phyloP scores from a whole-genome alignment of 352 stramenopile genomes.

The Globisporangium acanthophoron region DNA sequence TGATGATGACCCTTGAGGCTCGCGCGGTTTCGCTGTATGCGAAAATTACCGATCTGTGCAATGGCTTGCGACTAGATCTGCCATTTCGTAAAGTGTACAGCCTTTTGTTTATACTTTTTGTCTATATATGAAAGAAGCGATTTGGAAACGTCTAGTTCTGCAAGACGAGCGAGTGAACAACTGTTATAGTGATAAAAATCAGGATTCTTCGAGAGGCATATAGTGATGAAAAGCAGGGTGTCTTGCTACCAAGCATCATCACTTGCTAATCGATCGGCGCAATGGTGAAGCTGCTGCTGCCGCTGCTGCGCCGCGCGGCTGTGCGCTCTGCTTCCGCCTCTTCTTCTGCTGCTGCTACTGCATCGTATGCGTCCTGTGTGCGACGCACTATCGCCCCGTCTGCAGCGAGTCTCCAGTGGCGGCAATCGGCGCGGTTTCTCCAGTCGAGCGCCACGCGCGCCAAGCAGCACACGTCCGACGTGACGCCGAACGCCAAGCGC shows the following conservation, averaged over 20 bases:
- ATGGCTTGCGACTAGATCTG: neutral
- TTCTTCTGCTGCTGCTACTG: neutral
- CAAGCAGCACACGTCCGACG: conserved; percentile 19
- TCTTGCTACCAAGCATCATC: neutral
- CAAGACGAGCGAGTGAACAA: neutral
- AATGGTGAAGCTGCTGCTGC: conserved; percentile 8
- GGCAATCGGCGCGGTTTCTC: conserved; percentile 8
- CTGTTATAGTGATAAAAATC: no score
- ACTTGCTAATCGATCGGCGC: neutral
- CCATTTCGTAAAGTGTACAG: neutral
- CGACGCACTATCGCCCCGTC: neutral
- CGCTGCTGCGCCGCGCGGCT: conserved; percentile 10
- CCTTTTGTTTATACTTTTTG: no score
- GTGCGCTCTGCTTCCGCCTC: neutral
- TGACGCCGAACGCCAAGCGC: conserved; percentile 14
- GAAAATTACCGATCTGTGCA: no score
- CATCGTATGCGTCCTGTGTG: neutral
- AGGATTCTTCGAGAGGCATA: no score
- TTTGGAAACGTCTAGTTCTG: neutral
- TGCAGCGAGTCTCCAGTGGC: neutral
- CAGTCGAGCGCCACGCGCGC: conserved; percentile 12
- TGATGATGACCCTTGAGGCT: neutral
- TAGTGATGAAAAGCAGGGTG: neutral
- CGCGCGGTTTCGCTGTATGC: no score
- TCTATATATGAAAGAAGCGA: no score